Evolutionary conservation across 805 yeast genomes (phyloP), one percentile per base, ranked within the genome.

Genomic region (Nakazawaea sp.): DNA sequence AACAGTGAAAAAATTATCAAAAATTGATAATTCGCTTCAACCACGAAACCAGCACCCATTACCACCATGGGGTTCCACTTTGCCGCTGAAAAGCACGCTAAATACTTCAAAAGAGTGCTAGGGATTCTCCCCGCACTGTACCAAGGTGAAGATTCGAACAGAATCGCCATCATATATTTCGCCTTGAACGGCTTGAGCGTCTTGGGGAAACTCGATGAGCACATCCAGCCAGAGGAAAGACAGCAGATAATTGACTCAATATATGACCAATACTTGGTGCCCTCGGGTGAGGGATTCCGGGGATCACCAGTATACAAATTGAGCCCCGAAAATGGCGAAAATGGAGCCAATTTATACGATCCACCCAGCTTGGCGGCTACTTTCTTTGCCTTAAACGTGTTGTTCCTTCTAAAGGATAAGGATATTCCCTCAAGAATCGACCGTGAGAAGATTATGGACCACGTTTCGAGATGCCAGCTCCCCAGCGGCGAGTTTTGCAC

Each of bases 321-420:
- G 23, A 42, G 36, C 4, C n/a, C n/a, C n/a, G n/a, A n/a, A n/a
- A n/a, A n/a, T n/a, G n/a, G n/a, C n/a, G n/a, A n/a, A n/a, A 18
- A 21, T 5, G 33, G 9, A 8, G 18, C 19, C 5, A 23, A 32
- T 21, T 5, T n/a, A 9, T 78, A 75, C 48, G 88, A 80, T 49
- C 60, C 76, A 1, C 74, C 89, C 1, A 81, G 76, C 45, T 55
- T 86, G 5, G 73, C 90, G 1, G 75, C 88, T 5, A 88, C 96
- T 0, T 76, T 78, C 45, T 83, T 88, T 59, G 89, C 86, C 2
- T 55, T 88, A 24, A 69, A 75, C 25, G 62, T 70, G 9, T 60
- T 83, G 27, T 52, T 75, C 1, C 59, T 73, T n/a, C 58, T 83
- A 11, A 62, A 64, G 23, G 72, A 67, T 34, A 66, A 65, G 35